Evolutionary conservation across 2,329 filamentous ascomycete species (phyloP), one percentile per base, ranked within the genome.

Genomic region (Epichloe elymi): DNA sequence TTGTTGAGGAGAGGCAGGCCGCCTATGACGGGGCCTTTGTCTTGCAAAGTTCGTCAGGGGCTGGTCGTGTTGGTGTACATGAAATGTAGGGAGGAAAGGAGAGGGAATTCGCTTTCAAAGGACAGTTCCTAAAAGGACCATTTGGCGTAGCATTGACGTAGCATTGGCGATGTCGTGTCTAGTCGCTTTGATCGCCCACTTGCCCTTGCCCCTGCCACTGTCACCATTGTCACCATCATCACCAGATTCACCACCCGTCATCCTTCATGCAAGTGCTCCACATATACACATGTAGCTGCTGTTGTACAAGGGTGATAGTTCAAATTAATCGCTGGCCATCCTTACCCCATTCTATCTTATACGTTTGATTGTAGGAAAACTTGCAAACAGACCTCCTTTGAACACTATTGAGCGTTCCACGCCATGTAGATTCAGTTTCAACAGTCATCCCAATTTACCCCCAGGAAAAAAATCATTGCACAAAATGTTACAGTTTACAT

Each of bases 401-500:
- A 48, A 39, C 33, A 45, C 57, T 58, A 56, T 55, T 55, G 54
- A 57, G 57, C 58, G 59, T 49, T 53, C 47, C 51, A 57, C 54
- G 54, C 57, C 55, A 53, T 52, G 38, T 55, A 54, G 43, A 41
- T 47, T 52, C 54, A 50, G 50, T 37, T 48, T 53, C 33, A 40
- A 46, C 48, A 50, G 42, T 37, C 39, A 35, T 49, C 23, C 35
- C 38, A 40, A 46, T 40, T 17, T 11, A n/a, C 30, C 37, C 15
- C 42, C n/a, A 10, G 19, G 39, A 40, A 42, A 44, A 44, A 17
- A 15, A 20, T 37, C 44, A 52, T 41, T 49, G 43, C 52, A 52
- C 39, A 49, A 49, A 39, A 44, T 49, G 49, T 44, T 48, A 52
- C 47, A 39, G 55, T 49, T 78, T 87, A 98, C 76, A 98, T 81